Evolutionary conservation across 1,284 basidiomycete genomes (phyloP).

Genomic region (Fomes fomentarius): DNA sequence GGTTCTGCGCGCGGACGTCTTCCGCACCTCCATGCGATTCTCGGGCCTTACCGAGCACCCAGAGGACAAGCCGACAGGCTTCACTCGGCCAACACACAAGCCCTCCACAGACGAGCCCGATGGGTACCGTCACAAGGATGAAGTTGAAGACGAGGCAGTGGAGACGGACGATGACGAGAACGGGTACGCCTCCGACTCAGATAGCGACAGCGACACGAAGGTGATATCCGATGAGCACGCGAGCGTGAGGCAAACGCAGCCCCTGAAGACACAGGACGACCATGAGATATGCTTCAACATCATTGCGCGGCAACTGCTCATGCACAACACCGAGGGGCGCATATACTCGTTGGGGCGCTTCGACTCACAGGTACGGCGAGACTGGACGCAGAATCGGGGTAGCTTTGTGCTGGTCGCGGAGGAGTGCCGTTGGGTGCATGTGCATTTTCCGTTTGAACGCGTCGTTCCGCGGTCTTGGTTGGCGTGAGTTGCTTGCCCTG

Average conservation of each 20-base stretch:
- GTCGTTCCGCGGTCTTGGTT: constrained; percentile 17
- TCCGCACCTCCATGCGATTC: constrained; percentile 38
- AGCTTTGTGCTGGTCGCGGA: constrained; percentile 42
- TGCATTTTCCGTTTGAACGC: constrained; percentile 31
- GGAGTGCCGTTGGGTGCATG: constrained; percentile 42
- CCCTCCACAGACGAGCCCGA: neutral
- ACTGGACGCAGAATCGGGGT: constrained; percentile 40
- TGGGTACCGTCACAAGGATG: neutral
- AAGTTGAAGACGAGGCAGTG: neutral
- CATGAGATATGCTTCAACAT: constrained; percentile 38
- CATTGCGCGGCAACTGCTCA: constrained; percentile 38
- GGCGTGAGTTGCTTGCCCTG: constrained; percentile 23
- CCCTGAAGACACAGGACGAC: constrained; percentile 18
- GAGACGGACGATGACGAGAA: too few species aligned
- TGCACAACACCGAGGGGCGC: constrained; percentile 39
- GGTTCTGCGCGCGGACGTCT: constrained; percentile 41
- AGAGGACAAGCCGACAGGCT: constrained; percentile 6
- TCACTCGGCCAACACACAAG: constrained; percentile 2
- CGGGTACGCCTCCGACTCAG: too few species aligned
- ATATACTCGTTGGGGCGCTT: constrained; percentile 44
- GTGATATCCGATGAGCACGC: neutral
- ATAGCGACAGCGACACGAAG: neutral
- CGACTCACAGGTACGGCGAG: constrained; percentile 41
- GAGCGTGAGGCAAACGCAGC: constrained; percentile 11
- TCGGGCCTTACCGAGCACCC: constrained; percentile 23